phyloP scores from a whole-genome alignment of 768 basidiomycete species.

The Sutorius australiensis region DNA sequence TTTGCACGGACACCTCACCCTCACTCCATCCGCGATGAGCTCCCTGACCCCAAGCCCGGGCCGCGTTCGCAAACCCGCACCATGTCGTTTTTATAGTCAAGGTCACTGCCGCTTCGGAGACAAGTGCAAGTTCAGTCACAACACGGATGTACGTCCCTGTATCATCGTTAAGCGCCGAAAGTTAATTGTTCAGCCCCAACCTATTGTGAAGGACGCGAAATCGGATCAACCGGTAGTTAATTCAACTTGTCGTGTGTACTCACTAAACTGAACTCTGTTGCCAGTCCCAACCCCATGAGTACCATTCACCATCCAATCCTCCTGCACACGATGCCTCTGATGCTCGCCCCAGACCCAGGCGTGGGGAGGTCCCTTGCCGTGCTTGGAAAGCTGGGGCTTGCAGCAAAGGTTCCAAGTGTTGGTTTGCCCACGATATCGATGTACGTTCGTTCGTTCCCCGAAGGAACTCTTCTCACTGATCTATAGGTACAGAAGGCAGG shows the following conservation, averaged over 20 bases:
- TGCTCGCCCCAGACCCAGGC: slow-evolving; percentile 21
- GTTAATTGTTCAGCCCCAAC: slow-evolving; percentile 2
- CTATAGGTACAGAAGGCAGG: slow-evolving; percentile 9
- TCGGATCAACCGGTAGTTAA: not conserved
- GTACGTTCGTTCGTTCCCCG: slow-evolving; percentile 18
- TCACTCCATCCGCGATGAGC: slow-evolving; percentile 8
- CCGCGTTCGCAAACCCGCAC: slow-evolving; percentile 3
- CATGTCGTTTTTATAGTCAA: slow-evolving; percentile 22
- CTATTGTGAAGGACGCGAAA: not conserved
- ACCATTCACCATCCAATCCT: not conserved
- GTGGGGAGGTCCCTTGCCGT: slow-evolving; percentile 19
- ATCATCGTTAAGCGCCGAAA: not conserved
- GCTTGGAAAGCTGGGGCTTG: slow-evolving; percentile 40
- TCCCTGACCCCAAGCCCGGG: not conserved
- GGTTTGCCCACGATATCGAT: slow-evolving; percentile 32
- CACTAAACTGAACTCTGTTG: not conserved
- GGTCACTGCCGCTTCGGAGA: slow-evolving; percentile 28
- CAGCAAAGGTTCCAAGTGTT: slow-evolving; percentile 33
- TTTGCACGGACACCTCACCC: not conserved
- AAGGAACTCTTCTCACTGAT: not conserved
- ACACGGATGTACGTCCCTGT: not conserved
- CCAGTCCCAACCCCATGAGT: not conserved
- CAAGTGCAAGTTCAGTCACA: slow-evolving; percentile 26
- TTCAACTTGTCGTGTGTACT: not conserved
- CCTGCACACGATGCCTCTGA: slow-evolving; percentile 8